Conservation (phyloP, 2,329 filamentous ascomycete species). For the Xylariaceae sp. region DNA sequence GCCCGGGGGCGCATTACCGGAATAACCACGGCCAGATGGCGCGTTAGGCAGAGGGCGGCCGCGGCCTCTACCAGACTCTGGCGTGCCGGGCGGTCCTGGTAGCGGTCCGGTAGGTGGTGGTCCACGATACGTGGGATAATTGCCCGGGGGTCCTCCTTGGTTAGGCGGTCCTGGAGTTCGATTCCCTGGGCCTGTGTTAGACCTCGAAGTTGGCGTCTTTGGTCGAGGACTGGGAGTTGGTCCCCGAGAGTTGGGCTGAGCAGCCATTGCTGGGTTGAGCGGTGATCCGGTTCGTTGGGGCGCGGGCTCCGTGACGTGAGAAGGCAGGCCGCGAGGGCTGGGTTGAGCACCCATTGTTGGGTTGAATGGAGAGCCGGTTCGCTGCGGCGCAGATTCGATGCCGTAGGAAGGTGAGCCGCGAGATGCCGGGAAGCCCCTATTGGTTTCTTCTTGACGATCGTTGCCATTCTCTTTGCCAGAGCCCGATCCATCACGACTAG, state of each 20-base stretch:
- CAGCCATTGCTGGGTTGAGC: slow-evolving; percentile 32
- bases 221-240: slow-evolving; percentile 31
- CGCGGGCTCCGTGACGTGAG: slow-evolving; percentile 37
- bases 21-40: slow-evolving; percentile 27
- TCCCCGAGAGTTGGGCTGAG: slow-evolving; percentile 30
- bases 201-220: slow-evolving; percentile 28
- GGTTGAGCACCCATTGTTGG: slow-evolving; percentile 28
- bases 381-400: slow-evolving; percentile 36
- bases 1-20: slow-evolving; percentile 26
- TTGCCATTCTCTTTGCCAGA: slow-evolving; percentile 30
- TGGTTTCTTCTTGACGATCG: slow-evolving; percentile 34
- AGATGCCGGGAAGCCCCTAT: slow-evolving; percentile 33
- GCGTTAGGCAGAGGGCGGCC: slow-evolving; percentile 26
- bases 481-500: slow-evolving; percentile 30
- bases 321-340: slow-evolving; percentile 35
- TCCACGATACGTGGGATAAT: slow-evolving; percentile 30
- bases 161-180: slow-evolving; percentile 24
- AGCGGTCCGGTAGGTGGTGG: slow-evolving; percentile 28
- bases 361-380: slow-evolving; percentile 42
- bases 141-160: slow-evolving; percentile 23
- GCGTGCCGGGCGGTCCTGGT: slow-evolving; percentile 21
- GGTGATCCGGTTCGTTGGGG: slow-evolving; percentile 43
- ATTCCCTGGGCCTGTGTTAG: slow-evolving; percentile 27
- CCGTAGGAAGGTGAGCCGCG: slow-evolving; percentile 38
- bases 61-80: slow-evolving; percentile 26